A percentile compares a stretch with the other conserved stretches of the same genome.
Conservation (phyloP, 2,329 filamentous ascomycete species). For the Colletotrichum cuscutae region DNA sequence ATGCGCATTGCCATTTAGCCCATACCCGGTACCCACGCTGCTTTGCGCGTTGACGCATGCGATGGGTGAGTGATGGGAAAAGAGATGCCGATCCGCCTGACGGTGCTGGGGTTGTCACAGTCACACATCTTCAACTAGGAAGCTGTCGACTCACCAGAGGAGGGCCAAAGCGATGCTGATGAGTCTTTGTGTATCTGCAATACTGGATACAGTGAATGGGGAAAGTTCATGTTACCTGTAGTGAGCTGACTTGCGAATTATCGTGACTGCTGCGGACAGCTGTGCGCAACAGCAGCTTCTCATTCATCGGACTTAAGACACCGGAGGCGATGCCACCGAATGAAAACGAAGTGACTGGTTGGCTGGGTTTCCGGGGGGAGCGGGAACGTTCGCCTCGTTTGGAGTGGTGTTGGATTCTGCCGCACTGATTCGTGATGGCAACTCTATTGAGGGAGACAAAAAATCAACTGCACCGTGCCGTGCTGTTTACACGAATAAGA, state of each 20-base stretch:
- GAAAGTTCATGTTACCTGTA: background rate
- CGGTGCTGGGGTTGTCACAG: background rate
- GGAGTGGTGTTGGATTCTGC: background rate
- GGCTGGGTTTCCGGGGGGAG: background rate
- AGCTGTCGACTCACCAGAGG: background rate
- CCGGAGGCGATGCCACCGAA: background rate
- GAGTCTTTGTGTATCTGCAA: background rate
- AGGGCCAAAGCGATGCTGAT: background rate
- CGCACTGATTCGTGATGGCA: constrained; percentile 8
- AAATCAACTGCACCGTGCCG: background rate
- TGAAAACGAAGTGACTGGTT: background rate
- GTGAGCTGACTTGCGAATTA: background rate
- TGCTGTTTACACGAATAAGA: background rate
- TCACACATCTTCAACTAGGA: background rate
- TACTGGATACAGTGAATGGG: too few species aligned
- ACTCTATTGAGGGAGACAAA: background rate
- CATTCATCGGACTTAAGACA: background rate
- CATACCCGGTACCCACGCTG: background rate
- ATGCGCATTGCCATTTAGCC: background rate
- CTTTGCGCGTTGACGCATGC: constrained; percentile 13
- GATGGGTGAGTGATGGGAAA: constrained; percentile 24
- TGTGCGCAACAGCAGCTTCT: background rate
- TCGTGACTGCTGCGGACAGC: background rate
- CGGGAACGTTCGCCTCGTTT: background rate
- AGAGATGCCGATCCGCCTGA: background rate